Percentiles rank a stretch among this genome's conserved stretches.
Evolutionary conservation across 2,329 filamentous ascomycete species (phyloP).

Genomic region (Lachnellula arida): DNA sequence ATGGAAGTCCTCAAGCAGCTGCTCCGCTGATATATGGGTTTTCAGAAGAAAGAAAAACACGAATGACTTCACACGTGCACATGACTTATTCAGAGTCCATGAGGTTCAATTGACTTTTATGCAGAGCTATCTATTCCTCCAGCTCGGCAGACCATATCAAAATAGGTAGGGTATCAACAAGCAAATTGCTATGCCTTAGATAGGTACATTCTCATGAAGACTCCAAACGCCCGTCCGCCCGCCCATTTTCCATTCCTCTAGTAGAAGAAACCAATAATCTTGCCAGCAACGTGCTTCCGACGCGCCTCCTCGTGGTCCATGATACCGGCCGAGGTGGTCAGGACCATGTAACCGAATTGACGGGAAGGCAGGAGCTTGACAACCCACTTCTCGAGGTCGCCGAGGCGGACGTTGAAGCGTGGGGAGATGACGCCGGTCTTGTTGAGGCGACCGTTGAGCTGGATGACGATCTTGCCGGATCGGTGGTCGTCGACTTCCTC

Average conservation of each 20-base stretch:
- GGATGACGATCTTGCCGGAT: constrained; percentile 99
- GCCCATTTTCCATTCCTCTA: constrained; percentile 44
- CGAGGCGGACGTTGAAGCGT: constrained; percentile 98
- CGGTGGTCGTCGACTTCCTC: constrained; percentile 99
- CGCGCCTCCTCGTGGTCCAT: constrained; percentile 99
- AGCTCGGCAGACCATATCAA: constrained; percentile 22
- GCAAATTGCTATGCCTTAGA: constrained; percentile 22
- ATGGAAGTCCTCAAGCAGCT: no score
- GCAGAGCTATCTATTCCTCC: constrained; percentile 29
- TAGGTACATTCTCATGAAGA: constrained; percentile 30
- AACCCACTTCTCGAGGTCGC: constrained; percentile 99
- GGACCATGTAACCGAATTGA: constrained; percentile 99
- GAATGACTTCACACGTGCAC: no score
- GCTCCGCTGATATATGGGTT: no score
- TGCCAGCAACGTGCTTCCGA: constrained; percentile 98
- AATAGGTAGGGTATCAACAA: constrained; percentile 27
- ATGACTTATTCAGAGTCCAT: constrained; percentile 18
- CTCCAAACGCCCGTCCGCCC: constrained; percentile 20
- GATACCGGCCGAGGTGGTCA: constrained; percentile 98
- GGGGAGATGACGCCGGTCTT: constrained; percentile 99
- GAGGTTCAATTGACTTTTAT: constrained; percentile 32
- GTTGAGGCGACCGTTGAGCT: constrained; percentile 98
- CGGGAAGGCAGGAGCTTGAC: constrained; percentile 97
- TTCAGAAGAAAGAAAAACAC: no score
- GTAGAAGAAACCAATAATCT: constrained; percentile 99